phyloP scores from a whole-genome alignment of 306 rosid species.

The Urtica urens region DNA sequence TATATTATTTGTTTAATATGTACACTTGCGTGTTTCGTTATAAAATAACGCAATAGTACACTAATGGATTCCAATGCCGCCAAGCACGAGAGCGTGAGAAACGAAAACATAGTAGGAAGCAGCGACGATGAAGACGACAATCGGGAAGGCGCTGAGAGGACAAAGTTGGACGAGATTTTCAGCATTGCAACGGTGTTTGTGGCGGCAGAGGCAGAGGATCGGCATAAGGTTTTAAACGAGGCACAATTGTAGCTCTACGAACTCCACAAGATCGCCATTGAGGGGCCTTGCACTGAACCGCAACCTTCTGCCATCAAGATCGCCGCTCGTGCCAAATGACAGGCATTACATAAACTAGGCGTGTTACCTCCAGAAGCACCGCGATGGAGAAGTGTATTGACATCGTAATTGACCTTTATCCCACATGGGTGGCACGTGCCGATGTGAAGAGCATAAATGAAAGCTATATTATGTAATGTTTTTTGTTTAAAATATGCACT shows the following conservation, averaged over 20 bases:
- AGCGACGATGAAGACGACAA: constrained; percentile 62
- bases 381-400: constrained; percentile 98
- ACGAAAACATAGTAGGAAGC: constrained; percentile 35
- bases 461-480: too few species aligned
- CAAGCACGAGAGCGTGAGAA: constrained; percentile 78
- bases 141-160: constrained; percentile 96
- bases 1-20: too few species aligned
- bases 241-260: constrained; percentile 84
- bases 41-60: too few species aligned
- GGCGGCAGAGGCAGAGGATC: constrained; percentile 82
- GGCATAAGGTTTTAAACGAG: constrained; percentile 65
- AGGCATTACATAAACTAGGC: constrained; percentile 97
- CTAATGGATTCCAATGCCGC: constrained; percentile 77
- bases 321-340: constrained; percentile 98
- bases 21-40: too few species aligned
- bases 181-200: constrained; percentile 88
- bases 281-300: constrained; percentile 81
- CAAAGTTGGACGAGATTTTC: constrained; percentile 76
- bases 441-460: constrained; percentile 83
- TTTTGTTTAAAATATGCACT: too few species aligned
- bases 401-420: constrained; percentile 70
- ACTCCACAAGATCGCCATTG: constrained; percentile 87
- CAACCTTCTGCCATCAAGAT: constrained; percentile 89
- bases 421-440: constrained; percentile 73
- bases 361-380: constrained; percentile 97